These are phyloP conservation scores for Wickerhamomyces bovis DNA, from an alignment of 805 yeast species.

Conservation along the genomic window DNA sequence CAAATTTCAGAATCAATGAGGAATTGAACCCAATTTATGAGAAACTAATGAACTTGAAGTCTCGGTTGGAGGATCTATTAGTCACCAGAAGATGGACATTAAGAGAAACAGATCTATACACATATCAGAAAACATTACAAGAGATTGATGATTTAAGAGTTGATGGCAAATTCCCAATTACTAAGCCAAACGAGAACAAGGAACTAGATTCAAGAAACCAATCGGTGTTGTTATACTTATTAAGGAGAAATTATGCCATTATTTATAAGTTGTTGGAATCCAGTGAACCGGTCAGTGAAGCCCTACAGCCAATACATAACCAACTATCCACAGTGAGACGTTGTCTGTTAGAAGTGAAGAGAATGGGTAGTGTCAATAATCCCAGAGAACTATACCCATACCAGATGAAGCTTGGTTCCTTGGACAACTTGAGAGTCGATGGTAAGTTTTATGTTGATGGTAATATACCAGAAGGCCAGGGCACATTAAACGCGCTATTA, in stretches of 20 bases:
- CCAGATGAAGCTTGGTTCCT: slow-evolving; percentile 86
- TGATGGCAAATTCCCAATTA: slow-evolving; percentile 46
- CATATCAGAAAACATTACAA: slow-evolving; percentile 68
- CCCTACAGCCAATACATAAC: slow-evolving; percentile 88
- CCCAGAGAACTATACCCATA: slow-evolving; percentile 91
- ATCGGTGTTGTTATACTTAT: slow-evolving; percentile 60
- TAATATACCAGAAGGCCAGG: slow-evolving; percentile 97
- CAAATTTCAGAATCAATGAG: slow-evolving; percentile 37
- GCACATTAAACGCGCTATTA: slow-evolving; percentile 81
- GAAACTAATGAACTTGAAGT: slow-evolving; percentile 57
- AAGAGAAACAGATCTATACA: slow-evolving; percentile 89
- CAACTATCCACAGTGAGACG: slow-evolving; percentile 88
- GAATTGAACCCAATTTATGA: slow-evolving; percentile 55
- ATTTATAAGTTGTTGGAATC: slow-evolving; percentile 85
- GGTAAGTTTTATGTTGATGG: slow-evolving; percentile 89
- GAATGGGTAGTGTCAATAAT: slow-evolving; percentile 87
- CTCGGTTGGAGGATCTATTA: slow-evolving; percentile 72
- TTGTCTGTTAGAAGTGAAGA: slow-evolving; percentile 81
- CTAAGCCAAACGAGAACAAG: background rate
- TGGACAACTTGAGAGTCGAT: slow-evolving; percentile 81
- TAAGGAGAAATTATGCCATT: slow-evolving; percentile 87
- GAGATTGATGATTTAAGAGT: slow-evolving; percentile 69
- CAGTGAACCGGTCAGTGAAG: slow-evolving; percentile 93
- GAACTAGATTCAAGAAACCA: slow-evolving; percentile 43
- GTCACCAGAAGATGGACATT: slow-evolving; percentile 96